These are phyloP conservation scores for Nemania sp. DNA, from an alignment of 2,329 filamentous ascomycete genomes.

Conservation along the genomic window DNA sequence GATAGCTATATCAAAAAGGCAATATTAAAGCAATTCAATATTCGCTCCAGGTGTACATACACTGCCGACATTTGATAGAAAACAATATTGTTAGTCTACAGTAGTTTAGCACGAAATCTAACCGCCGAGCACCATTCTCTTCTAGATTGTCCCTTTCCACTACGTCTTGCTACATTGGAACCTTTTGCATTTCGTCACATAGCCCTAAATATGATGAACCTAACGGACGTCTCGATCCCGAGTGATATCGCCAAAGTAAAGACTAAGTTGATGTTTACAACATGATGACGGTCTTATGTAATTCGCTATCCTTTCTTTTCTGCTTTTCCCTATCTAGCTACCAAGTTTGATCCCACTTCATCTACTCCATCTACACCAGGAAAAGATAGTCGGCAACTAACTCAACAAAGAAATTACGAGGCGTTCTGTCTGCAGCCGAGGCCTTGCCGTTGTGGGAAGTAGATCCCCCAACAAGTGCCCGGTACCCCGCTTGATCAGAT, in stretches of 20 bases:
- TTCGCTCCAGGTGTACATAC: background rate
- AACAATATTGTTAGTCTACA: background rate
- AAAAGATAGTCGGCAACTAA: background rate
- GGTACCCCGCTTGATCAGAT: conserved; percentile 30
- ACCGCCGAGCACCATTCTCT: background rate
- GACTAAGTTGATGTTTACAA: background rate
- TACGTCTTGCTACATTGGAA: background rate
- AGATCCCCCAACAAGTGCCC: conserved; percentile 8
- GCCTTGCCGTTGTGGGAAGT: conserved; percentile 17
- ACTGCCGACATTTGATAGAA: background rate
- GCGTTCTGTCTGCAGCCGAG: conserved; percentile 6
- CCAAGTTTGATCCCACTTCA: background rate
- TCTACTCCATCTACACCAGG: background rate
- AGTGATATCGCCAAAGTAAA: background rate
- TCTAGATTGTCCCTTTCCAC: background rate
- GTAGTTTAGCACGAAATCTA: background rate
- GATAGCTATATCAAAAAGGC: background rate
- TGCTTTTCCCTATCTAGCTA: no score
- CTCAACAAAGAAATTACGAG: conserved; percentile 9
- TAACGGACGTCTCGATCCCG: no score
- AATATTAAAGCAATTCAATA: background rate
- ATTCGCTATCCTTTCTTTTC: background rate
- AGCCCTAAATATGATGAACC: background rate
- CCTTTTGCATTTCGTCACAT: background rate
- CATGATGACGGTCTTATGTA: background rate